These are phyloP conservation scores for Neospermospora avenae DNA, from an alignment of 2,329 filamentous ascomycete species.

Conservation along the genomic window DNA sequence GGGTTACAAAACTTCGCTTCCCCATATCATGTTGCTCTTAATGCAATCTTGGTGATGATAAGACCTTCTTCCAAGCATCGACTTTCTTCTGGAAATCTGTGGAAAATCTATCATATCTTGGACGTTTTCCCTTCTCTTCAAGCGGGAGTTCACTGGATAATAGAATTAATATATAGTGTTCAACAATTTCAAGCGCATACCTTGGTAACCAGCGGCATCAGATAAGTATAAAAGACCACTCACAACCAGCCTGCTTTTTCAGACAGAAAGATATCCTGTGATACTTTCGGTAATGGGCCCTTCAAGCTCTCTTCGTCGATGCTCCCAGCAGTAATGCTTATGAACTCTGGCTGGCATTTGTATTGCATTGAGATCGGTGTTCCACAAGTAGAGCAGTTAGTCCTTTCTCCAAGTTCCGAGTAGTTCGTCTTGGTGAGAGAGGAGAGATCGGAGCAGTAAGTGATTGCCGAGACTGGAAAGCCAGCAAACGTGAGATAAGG, in stretches of 20 bases:
- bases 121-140: conserved; percentile 34
- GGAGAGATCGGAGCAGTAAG: conserved; percentile 34
- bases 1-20: no score
- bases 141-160: conserved; percentile 33
- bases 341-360: conserved; percentile 32
- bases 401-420: conserved; percentile 41
- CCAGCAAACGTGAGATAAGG: conserved; percentile 43
- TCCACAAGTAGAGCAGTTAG: conserved; percentile 45
- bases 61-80: conserved; percentile 28
- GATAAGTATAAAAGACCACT: background rate
- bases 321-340: conserved; percentile 40
- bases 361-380: conserved; percentile 45
- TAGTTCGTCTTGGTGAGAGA: conserved; percentile 36
- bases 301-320: conserved; percentile 41
- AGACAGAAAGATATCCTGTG: conserved; percentile 43
- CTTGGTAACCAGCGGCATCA: background rate
- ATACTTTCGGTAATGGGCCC: conserved; percentile 32
- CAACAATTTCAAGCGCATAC: background rate
- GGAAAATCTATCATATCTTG: conserved; percentile 30
- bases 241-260: conserved; percentile 34
- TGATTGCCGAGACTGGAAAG: conserved; percentile 37
- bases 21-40: background rate
- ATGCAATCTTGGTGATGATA: background rate
- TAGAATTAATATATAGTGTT: no score
- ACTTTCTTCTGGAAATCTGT: conserved; percentile 26